phyloP scores from a whole-genome alignment of 2,329 filamentous ascomycete genomes.

The Daldinia eschscholtzii region DNA sequence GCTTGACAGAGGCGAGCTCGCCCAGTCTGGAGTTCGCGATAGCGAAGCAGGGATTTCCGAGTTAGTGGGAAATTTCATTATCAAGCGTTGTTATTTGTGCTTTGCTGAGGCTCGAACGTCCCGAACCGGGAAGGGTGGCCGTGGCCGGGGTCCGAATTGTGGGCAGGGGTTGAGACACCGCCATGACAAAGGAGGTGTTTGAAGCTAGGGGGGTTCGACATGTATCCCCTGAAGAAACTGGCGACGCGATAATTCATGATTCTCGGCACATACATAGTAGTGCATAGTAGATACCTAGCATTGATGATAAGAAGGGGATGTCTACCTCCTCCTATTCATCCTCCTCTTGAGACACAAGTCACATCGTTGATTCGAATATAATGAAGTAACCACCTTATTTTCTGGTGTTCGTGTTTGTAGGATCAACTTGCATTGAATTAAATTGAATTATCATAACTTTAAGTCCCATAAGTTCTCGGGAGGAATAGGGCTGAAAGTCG shows the following conservation, averaged over 20 bases:
- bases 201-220: conserved; percentile 37
- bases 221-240: conserved; percentile 30
- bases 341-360: conserved; percentile 4
- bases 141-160: conserved; percentile 34
- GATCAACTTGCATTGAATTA: conserved; percentile 1
- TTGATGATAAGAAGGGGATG: not conserved
- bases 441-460: not conserved
- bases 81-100: not conserved
- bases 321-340: not conserved
- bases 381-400: not conserved
- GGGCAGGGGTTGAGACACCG: conserved; percentile 47
- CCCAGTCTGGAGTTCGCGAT: conserved; percentile 17
- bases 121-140: conserved; percentile 32
- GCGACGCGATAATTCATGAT: conserved; percentile 31
- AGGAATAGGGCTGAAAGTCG: conserved; percentile 7
- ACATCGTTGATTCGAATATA: not conserved
- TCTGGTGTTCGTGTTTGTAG: not conserved
- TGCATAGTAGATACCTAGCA: conserved; percentile 11
- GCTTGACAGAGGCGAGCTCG: conserved; percentile 14
- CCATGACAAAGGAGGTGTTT: conserved; percentile 49
- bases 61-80: not conserved
- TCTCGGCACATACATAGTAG: conserved; percentile 4
- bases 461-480: not conserved
- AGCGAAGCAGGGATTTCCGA: not conserved
- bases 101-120: conserved; percentile 34